Base-by-base conservation (phyloP, 2,329 filamentous ascomycete genomes). In the Diaporthe batatas region DNA sequence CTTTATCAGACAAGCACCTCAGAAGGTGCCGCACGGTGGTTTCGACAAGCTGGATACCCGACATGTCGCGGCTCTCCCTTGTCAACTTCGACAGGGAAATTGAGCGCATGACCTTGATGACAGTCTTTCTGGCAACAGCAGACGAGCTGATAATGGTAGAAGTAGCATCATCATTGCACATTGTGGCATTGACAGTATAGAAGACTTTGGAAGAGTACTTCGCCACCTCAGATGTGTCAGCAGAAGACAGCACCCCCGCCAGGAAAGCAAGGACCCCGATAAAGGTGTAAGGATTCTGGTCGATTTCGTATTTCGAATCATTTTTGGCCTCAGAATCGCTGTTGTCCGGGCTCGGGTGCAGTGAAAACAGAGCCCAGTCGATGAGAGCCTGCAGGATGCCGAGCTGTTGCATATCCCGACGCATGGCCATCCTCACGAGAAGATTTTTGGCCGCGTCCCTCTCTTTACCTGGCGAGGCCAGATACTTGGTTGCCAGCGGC, bases 371-470 rank as follows among this genome's bases (percentile, higher is more conserved):
- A 0, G 93, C 90, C 93, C 94, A 97, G 42, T 88, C 80, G 2
- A 94, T 87, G 12, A 98, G 84, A 2, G 88, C 86, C 58, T 90
- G 83, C 44, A 96, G 85, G 3, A 98, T 84, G 0, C 92, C 91
- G 12, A 95, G 83, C 67, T 89, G 85, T 81, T 96, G 93, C 94
- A 98, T 98, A 80, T 99, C 96, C 59, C 90, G 91, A 21, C 96
- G 90, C 80, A 95, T 91, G n/a, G 92, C 90, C 58, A 98, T 86
- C 58, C 95, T 90, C 23, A 97, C 93, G 10, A 99, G 86, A 32
- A 98, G 86, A 2, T 90, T 87, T 73, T 92, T 94, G n/a, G 96
- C 95, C 12, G 95, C 94, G 81, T 96, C 94, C 72, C 94, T 90
- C 79, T 98, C 96, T 78, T 97, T 98, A 0, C 95, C 94, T 0